A percentile compares a stretch with the other conserved stretches of the same genome.
Conservation (phyloP, 345 rosid genomes). For the Mercurialis annua region DNA sequence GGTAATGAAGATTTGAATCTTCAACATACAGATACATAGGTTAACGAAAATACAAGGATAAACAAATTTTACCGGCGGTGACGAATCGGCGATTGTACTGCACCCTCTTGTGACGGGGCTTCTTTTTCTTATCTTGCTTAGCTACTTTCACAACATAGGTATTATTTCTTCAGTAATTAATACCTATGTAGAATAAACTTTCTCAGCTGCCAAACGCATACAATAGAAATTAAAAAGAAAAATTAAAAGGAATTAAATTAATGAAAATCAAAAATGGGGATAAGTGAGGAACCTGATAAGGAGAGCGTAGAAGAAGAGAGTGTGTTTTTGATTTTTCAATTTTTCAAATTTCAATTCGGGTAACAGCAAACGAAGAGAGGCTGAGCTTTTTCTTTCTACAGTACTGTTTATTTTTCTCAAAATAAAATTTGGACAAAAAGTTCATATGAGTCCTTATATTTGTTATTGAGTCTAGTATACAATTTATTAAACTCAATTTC, state of each 20-base stretch:
- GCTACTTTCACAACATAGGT: too few species aligned
- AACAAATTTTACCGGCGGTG: conserved; percentile 52
- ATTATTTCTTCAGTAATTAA: too few species aligned
- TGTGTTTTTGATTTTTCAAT: not conserved
- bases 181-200: conserved; percentile 7
- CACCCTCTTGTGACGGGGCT: conserved; percentile 74
- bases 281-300: not conserved
- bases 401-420: not conserved
- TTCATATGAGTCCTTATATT: too few species aligned
- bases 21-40: not conserved
- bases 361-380: not conserved
- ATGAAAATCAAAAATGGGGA: not conserved
- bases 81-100: conserved; percentile 90
- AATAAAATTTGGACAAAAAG: too few species aligned
- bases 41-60: not conserved
- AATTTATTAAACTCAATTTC: too few species aligned
- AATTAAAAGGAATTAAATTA: not conserved
- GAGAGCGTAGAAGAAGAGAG: not conserved
- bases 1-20: not conserved
- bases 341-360: conserved; percentile 18
- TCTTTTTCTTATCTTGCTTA: conserved; percentile 80
- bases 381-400: not conserved
- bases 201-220: conserved; percentile 3
- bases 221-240: not conserved
- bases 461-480: too few species aligned